Percentiles rank a stretch among this genome's conserved stretches.
Evolutionary conservation across 129 eudicot genomes (phyloP).

Genomic region (Flaveria ramosissima): DNA sequence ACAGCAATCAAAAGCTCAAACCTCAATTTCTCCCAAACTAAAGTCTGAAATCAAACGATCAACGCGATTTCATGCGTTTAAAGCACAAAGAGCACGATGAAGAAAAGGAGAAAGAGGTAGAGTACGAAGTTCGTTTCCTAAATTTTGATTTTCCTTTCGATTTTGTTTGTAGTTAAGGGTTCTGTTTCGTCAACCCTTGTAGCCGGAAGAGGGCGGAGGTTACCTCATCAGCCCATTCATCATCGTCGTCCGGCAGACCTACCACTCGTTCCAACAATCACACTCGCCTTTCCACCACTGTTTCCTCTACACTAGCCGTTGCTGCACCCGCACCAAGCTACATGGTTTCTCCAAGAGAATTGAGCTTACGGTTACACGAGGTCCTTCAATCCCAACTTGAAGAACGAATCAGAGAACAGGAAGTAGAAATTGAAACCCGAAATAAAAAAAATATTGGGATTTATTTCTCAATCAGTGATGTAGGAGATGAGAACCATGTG

Average conservation of each 20-base stretch:
- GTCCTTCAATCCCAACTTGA: constrained; percentile 81
- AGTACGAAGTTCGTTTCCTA: constrained; percentile 56
- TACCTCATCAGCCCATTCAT: constrained; percentile 90
- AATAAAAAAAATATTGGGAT: constrained; percentile 37
- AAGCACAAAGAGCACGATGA: constrained; percentile 55
- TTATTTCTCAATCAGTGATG: constrained; percentile 41
- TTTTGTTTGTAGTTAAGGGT: constrained; percentile 10
- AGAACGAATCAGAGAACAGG: constrained; percentile 76
- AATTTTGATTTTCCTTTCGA: background rate
- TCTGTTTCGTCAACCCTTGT: background rate
- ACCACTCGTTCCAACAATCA: constrained; percentile 83
- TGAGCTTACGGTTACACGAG: constrained; percentile 75
- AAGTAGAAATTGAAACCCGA: constrained; percentile 50
- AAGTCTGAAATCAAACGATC: background rate
- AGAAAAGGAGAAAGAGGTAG: constrained; percentile 67
- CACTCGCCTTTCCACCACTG: constrained; percentile 55
- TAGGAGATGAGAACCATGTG: constrained; percentile 22
- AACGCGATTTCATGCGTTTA: constrained; percentile 21
- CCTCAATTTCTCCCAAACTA: background rate
- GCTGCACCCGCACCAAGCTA: constrained; percentile 24
- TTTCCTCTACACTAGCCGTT: background rate
- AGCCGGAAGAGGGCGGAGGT: constrained; percentile 99
- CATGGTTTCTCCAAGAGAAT: constrained; percentile 78
- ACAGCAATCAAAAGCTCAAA: background rate
- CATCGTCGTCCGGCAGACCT: constrained; percentile 68